Conservation (phyloP, 768 basidiomycete genomes). For the Suillus variegatus region DNA sequence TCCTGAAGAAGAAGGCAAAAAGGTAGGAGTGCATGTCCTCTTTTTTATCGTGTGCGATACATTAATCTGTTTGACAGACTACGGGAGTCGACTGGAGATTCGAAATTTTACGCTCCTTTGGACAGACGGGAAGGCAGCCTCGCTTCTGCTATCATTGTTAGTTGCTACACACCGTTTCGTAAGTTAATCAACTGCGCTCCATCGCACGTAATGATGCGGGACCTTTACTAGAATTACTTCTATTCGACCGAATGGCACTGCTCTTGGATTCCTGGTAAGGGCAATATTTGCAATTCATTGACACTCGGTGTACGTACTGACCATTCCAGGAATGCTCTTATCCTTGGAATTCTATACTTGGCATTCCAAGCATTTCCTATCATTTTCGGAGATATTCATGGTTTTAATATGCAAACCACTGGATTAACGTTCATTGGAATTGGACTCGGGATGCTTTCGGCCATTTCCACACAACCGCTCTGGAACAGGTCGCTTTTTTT, state of each 20-base stretch:
- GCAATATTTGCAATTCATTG: neutral
- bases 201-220: neutral
- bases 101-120: conserved; percentile 56
- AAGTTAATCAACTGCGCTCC: conserved; percentile 24
- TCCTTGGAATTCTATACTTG: conserved; percentile 49
- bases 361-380: conserved; percentile 60
- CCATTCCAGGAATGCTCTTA: conserved; percentile 35
- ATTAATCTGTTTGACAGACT: conserved; percentile 37
- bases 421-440: conserved; percentile 55
- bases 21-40: conserved; percentile 35
- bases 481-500: conserved; percentile 37
- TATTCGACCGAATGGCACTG: conserved; percentile 73
- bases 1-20: conserved; percentile 60
- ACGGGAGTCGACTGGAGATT: conserved; percentile 56
- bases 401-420: conserved; percentile 52
- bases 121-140: conserved; percentile 54
- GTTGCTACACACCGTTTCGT: conserved; percentile 76
- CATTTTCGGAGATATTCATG: conserved; percentile 48
- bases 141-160: conserved; percentile 48
- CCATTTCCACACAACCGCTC: conserved; percentile 41
- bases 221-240: conserved; percentile 49
- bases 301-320: neutral
- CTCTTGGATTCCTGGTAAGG: conserved; percentile 68
- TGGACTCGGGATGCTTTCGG: conserved; percentile 46
- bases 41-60: neutral